A percentile compares a stretch with the other conserved stretches of the same genome.
phyloP scores from a whole-genome alignment of 2,329 filamentous ascomycete genomes.

The Monosporascus sp. region DNA sequence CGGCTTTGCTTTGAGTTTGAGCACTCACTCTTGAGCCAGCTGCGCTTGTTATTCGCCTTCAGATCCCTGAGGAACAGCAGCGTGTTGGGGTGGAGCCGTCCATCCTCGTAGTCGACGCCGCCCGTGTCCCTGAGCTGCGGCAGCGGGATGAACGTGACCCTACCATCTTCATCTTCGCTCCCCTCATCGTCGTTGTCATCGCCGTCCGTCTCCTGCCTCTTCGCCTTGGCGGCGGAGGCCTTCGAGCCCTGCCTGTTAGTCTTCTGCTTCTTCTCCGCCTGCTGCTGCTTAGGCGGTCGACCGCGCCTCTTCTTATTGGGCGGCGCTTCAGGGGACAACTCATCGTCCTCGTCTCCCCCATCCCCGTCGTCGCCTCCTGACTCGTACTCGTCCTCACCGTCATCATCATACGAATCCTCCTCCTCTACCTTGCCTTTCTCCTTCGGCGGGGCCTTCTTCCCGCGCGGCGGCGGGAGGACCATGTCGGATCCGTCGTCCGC shows the following conservation, averaged over 20 bases:
- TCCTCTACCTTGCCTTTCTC: constrained; percentile 4
- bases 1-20: too few species aligned
- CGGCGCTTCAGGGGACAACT: constrained; percentile 7
- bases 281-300: constrained; percentile 9
- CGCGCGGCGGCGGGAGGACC: constrained; percentile 10
- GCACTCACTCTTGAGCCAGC: constrained; percentile 52
- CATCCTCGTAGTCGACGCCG: constrained; percentile 44
- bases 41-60: constrained; percentile 52
- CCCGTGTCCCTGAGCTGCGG: constrained; percentile 35
- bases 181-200: constrained; percentile 31
- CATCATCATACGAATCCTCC: constrained; percentile 9
- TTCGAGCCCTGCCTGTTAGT: constrained; percentile 12
- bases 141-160: constrained; percentile 36
- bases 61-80: constrained; percentile 52
- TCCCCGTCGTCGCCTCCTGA: constrained; percentile 21
- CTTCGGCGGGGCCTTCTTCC: constrained; percentile 9
- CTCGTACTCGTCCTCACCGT: constrained; percentile 16
- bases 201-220: constrained; percentile 18
- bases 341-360: constrained; percentile 17
- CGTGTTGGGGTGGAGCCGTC: constrained; percentile 52
- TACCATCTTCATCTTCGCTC: constrained; percentile 28
- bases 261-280: constrained; percentile 1
- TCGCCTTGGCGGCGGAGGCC: constrained; percentile 23
- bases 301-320: constrained; percentile 14
- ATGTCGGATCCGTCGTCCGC: constrained; percentile 14